A percentile compares a stretch with the other conserved stretches of the same genome.
Evolutionary conservation across 768 basidiomycete genomes (phyloP).

Genomic region (Epithele typhae): DNA sequence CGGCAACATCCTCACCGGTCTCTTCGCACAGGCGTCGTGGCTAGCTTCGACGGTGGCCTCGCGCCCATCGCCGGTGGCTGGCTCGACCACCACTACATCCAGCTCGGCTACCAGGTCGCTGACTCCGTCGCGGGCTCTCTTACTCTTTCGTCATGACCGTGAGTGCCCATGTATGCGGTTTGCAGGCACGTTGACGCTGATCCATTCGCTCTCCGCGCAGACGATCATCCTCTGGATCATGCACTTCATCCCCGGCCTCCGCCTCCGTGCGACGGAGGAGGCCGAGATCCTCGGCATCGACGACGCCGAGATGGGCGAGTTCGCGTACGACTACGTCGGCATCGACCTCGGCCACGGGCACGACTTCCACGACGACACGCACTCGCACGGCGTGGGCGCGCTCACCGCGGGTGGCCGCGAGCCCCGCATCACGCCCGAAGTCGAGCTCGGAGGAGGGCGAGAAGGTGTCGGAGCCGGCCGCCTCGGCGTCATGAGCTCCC

Average conservation of each 20-base stretch:
- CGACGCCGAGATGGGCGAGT: conserved; percentile 60
- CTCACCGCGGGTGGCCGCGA: conserved; percentile 31
- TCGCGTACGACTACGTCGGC: conserved; percentile 49
- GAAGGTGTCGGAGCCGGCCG: conserved; percentile 3
- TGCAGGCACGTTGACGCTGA: too few relatives aligned
- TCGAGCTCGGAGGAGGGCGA: conserved; percentile 13
- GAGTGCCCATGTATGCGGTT: conserved; percentile 30
- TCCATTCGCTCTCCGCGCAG: conserved; percentile 28
- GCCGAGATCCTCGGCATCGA: conserved; percentile 83
- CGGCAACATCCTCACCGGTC: conserved; percentile 74
- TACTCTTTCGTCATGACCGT: conserved; percentile 80
- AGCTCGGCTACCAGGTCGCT: conserved; percentile 84
- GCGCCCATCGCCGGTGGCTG: conserved; percentile 74
- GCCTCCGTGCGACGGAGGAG: conserved; percentile 63
- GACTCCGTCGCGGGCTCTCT: conserved; percentile 60
- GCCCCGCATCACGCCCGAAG: conserved; percentile 24
- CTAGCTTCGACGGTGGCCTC: conserved; percentile 71
- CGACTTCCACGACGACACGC: conserved; percentile 25
- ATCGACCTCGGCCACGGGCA: conserved; percentile 26
- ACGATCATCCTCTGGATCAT: conserved; percentile 84
- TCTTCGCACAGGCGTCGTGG: conserved; percentile 83
- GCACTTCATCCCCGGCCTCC: conserved; percentile 80
- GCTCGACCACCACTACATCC: conserved; percentile 77
- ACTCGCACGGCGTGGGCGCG: conserved; percentile 27
- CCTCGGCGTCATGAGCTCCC: too few relatives aligned